Conservation (phyloP, 2,329 filamentous ascomycete genomes). For the Botryotinia convoluta region DNA sequence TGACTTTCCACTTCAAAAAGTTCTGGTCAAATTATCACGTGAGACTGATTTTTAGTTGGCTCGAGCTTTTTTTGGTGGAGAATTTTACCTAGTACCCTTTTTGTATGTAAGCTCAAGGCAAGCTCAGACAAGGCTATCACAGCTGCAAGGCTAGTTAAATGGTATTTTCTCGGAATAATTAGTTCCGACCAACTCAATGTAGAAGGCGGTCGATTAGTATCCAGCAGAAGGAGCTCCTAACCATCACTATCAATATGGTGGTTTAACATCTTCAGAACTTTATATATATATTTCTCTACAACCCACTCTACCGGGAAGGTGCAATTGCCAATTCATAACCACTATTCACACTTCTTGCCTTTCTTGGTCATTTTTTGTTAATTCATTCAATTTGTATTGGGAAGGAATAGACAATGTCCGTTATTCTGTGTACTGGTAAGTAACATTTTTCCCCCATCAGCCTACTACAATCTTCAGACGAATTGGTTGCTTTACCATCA, state of each 20-base stretch:
- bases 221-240: background rate
- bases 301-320: background rate
- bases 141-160: background rate
- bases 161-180: background rate
- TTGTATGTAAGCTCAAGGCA: background rate
- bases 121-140: background rate
- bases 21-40: background rate
- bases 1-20: background rate
- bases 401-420: conserved; percentile 10
- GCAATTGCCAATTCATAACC: background rate
- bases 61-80: background rate
- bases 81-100: background rate
- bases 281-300: background rate
- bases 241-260: background rate
- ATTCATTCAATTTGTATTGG: background rate
- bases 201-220: conserved; percentile 7
- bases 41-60: background rate
- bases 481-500: too few species aligned
- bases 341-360: background rate
- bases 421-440: conserved; percentile 17
- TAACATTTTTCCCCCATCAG: background rate
- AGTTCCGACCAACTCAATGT: background rate
- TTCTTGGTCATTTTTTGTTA: background rate
- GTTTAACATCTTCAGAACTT: background rate
- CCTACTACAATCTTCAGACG: background rate